A percentile compares a stretch with the other conserved stretches of the same genome.
These are phyloP conservation scores for Steccherinum ochraceum DNA, from an alignment of 768 basidiomycete species.

Conservation along the genomic window DNA sequence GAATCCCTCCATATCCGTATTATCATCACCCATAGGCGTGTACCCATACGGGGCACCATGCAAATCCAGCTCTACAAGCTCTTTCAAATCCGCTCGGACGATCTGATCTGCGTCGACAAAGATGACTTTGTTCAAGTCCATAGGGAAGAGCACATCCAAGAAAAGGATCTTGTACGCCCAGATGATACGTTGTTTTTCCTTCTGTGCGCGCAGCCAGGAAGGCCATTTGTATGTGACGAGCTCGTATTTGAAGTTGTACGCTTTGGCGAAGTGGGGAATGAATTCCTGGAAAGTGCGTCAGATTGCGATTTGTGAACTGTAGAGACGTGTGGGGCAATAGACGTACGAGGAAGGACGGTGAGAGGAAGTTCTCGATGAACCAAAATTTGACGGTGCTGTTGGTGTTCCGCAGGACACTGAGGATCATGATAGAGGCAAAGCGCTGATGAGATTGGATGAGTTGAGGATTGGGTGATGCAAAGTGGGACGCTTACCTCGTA, in stretches of 20 bases:
- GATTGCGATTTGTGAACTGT: not conserved
- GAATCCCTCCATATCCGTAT: slow-evolving; percentile 94
- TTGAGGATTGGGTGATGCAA: not conserved
- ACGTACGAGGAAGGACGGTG: slow-evolving; percentile 88
- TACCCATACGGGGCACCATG: slow-evolving; percentile 93
- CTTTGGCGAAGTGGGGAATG: slow-evolving; percentile 85
- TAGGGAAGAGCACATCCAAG: slow-evolving; percentile 97
- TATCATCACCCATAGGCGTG: slow-evolving; percentile 96
- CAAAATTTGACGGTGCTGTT: slow-evolving; percentile 96
- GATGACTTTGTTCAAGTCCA: slow-evolving; percentile 98
- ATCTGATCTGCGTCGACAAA: slow-evolving; percentile 99
- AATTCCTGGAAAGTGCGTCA: slow-evolving; percentile 58
- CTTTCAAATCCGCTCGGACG: slow-evolving; percentile 91
- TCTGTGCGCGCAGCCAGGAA: slow-evolving; percentile 93
- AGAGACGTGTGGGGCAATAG: not conserved
- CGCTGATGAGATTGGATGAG: slow-evolving; percentile 48
- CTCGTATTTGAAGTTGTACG: slow-evolving; percentile 94
- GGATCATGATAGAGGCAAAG: slow-evolving; percentile 97
- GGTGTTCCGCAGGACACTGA: slow-evolving; percentile 92
- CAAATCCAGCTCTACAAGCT: slow-evolving; percentile 89
- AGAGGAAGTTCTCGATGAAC: slow-evolving; percentile 99
- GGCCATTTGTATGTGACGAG: slow-evolving; percentile 99
- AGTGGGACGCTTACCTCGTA: slow-evolving; percentile 69
- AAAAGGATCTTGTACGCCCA: slow-evolving; percentile 99
- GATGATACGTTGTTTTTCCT: slow-evolving; percentile 96